Evolutionary conservation across 2,329 filamentous ascomycete genomes (phyloP).

Genomic region (Penicillium sp.): DNA sequence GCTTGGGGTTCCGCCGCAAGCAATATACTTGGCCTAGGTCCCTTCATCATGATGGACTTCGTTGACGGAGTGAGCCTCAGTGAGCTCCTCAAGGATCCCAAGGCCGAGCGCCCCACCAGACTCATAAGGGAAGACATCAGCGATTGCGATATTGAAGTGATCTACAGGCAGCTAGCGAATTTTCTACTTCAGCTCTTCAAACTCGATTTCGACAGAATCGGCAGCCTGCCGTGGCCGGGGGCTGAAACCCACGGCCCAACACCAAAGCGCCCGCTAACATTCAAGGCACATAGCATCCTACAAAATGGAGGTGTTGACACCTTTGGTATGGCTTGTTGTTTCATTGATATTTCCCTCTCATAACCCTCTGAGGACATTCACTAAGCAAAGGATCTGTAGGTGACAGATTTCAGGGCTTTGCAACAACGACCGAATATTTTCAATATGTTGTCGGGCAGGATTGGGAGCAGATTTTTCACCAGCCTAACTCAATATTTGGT

Average conservation of each 20-base stretch:
- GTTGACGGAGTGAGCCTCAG: neutral
- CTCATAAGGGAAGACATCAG: constrained; percentile 2
- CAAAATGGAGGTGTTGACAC: constrained; percentile 5
- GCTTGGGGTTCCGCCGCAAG: neutral
- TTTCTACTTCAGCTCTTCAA: constrained; percentile 1
- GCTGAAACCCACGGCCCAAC: neutral
- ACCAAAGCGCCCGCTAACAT: neutral
- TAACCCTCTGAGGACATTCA: no score
- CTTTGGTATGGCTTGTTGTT: neutral
- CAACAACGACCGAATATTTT: constrained; percentile 4
- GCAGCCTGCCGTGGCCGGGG: neutral
- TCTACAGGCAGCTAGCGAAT: constrained; percentile 1
- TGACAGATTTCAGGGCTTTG: neutral
- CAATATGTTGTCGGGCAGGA: neutral
- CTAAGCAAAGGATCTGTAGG: neutral
- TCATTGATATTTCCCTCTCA: no score
- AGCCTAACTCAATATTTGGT: constrained; percentile 4
- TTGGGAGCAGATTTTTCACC: neutral
- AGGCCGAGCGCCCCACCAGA: neutral
- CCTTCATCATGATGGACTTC: constrained; percentile 8
- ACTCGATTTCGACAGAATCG: neutral
- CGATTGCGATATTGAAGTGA: neutral
- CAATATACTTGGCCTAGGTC: neutral
- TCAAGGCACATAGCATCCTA: constrained; percentile 5
- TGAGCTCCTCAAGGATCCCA: neutral